Evolutionary conservation across 2,329 filamentous ascomycete species (phyloP).

Genomic region (Neofusicoccum parvum): DNA sequence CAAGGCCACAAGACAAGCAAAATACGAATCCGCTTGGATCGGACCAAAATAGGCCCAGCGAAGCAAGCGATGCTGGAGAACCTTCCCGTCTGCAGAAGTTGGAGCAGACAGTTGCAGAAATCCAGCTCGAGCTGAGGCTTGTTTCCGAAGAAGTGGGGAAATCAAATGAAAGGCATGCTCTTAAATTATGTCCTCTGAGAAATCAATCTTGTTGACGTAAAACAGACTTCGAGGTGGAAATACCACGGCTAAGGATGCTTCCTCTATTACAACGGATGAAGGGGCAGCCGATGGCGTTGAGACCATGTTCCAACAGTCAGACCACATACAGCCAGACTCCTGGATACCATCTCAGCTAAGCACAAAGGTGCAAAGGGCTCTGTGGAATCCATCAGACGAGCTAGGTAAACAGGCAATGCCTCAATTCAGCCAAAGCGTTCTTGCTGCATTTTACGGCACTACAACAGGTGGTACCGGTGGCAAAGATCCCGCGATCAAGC

Average conservation of each 20-base stretch:
- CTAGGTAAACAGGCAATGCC: not conserved
- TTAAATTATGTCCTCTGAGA: too few relatives aligned
- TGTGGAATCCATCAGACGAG: not conserved
- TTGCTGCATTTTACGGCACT: not conserved
- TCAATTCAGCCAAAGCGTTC: not conserved
- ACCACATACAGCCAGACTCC: rapidly evolving
- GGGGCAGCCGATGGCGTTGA: too few relatives aligned
- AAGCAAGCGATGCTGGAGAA: not conserved
- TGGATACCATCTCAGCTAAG: not conserved
- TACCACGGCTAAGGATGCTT: too few relatives aligned
- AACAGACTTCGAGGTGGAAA: too few relatives aligned
- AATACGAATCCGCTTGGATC: too few relatives aligned
- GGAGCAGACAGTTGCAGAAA: not conserved
- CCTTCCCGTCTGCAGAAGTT: not conserved
- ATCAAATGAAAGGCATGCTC: not conserved
- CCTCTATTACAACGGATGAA: too few relatives aligned
- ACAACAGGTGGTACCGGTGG: not conserved
- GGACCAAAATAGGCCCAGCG: too few relatives aligned
- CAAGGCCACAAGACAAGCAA: too few relatives aligned
- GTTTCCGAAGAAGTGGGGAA: not conserved
- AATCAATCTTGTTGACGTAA: too few relatives aligned
- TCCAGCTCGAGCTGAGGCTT: not conserved
- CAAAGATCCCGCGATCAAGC: not conserved
- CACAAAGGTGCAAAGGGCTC: not conserved
- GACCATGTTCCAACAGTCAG: too few relatives aligned